Evolutionary conservation across 106 monocot genomes (phyloP), one percentile per base, ranked within the genome.

Genomic region (Apostasia ramifera): DNA sequence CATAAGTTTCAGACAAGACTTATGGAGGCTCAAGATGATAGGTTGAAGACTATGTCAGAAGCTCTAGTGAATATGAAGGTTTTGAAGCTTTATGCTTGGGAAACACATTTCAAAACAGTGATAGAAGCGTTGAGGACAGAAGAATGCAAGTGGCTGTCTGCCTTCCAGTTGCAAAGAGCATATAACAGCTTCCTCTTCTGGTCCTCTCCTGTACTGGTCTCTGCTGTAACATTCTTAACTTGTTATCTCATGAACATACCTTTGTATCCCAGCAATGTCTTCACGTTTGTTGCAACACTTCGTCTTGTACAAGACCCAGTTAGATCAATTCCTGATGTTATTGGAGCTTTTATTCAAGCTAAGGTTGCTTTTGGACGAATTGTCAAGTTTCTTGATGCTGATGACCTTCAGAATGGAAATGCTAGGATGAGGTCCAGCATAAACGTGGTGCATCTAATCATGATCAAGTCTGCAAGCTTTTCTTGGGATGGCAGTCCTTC

Each of bases 21-120:
- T 55, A 93, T 98, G 98, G 61, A 63, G 3, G 89, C 98, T 42
- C 90, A 98, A 73, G 98, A 93, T 62, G 73, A 74, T 55, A 82
- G 98, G 67, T 74, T 93, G 59, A 87, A 92, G 74, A 93, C 98
- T 53, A 81, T 92, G 73, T 77, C 98, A 50, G 98, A 98, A 73
- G 89, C 85, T 11, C 59, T 98, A 43, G 74, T 87, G 66, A 87
- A 80, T 62, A 98, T 98, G 98, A 98, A 98, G 71, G 83, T 98
- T n/a, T 66, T 98, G 67, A 98, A 98, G 77, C 87, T 98, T 44
- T 92, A 98, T 76, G 92, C 98, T 5, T 98, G 98, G 98, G 98
- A 90, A 46, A 81, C 79, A 1, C 79, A 87, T 68, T 98, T 93
- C 71, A 85, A 74, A 56, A 79, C 68, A 66, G 82, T 73, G 4